Conservation (phyloP, 2,329 filamentous ascomycete species). For the Pseudohalonectria lignicola region DNA sequence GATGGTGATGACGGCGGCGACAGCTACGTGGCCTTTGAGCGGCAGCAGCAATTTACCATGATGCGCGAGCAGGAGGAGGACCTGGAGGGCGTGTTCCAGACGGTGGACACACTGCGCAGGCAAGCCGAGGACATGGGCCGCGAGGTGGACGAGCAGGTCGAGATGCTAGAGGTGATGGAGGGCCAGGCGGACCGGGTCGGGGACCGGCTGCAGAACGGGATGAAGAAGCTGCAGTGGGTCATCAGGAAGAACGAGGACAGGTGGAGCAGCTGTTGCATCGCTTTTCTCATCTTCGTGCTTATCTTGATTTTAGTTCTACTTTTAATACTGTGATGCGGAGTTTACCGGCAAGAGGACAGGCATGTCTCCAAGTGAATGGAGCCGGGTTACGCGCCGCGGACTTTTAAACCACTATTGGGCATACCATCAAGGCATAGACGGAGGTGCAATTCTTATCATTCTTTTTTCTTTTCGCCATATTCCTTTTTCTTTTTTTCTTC, state of each 20-base stretch:
- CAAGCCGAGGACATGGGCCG: conserved; percentile 95
- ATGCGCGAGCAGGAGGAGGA: conserved; percentile 93
- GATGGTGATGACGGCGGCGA: conserved; percentile 30
- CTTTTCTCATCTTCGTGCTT: conserved; percentile 74
- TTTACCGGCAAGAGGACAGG: no score
- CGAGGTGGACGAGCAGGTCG: conserved; percentile 88
- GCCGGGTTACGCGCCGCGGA: no score
- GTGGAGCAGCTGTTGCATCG: conserved; percentile 84
- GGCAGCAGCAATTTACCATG: conserved; percentile 81
- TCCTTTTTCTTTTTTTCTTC: conserved; percentile 5
- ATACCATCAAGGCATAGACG: no score
- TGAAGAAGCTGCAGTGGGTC: conserved; percentile 77
- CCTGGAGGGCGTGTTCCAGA: conserved; percentile 84
- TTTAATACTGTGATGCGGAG: conserved; percentile 41
- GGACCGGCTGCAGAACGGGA: conserved; percentile 71
- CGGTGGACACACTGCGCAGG: conserved; percentile 78
- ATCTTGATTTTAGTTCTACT: conserved; percentile 79
- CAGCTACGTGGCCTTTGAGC: conserved; percentile 71
- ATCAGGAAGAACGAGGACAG: conserved; percentile 85
- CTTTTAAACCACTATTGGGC: no score
- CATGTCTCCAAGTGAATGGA: no score
- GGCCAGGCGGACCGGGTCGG: conserved; percentile 77
- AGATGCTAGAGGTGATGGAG: conserved; percentile 81
- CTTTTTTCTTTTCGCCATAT: no score
- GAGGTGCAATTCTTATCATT: no score